Evolutionary conservation across 352 stramenopile species (phyloP).

Genomic region (Pythium plurisporium): DNA sequence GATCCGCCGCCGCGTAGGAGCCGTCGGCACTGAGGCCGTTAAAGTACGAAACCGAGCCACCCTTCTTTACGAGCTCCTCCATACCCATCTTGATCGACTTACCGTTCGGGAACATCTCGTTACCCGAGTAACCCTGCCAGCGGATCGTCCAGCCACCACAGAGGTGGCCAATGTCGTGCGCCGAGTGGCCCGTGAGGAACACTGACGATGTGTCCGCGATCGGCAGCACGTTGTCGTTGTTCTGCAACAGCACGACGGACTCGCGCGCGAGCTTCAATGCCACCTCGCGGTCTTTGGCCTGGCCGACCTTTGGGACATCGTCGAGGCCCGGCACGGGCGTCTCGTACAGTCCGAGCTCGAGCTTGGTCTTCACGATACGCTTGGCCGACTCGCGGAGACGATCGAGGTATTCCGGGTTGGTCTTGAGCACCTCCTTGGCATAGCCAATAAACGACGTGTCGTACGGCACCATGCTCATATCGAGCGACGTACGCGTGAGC

Average conservation of each 20-base stretch:
- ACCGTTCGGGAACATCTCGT: conserved; percentile 55
- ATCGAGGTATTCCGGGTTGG: conserved; percentile 21
- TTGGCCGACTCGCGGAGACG: conserved; percentile 17
- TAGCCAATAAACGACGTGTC: conserved; percentile 27
- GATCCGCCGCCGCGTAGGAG: conserved; percentile 37
- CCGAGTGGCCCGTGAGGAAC: conserved; percentile 69
- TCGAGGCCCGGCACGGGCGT: conserved; percentile 16
- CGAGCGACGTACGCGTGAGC: conserved; percentile 58
- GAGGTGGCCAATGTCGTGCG: conserved; percentile 65
- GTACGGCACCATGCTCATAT: conserved; percentile 80
- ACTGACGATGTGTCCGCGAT: conserved; percentile 30
- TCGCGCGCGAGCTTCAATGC: conserved; percentile 24
- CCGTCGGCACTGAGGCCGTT: conserved; percentile 58
- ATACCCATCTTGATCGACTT: conserved; percentile 60
- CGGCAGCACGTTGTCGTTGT: conserved; percentile 59
- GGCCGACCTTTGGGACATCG: conserved; percentile 30
- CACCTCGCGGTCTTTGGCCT: conserved; percentile 15
- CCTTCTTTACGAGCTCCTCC: conserved; percentile 21
- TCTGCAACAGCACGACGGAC: conserved; percentile 79
- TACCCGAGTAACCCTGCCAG: conserved; percentile 81
- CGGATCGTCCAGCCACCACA: conserved; percentile 81
- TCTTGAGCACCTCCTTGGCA: conserved; percentile 22
- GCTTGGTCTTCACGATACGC: conserved; percentile 25
- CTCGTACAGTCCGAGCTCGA: conserved; percentile 25
- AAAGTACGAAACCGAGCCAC: conserved; percentile 33